phyloP scores from a whole-genome alignment of 441 rosid species.

The Populus hybrid region DNA sequence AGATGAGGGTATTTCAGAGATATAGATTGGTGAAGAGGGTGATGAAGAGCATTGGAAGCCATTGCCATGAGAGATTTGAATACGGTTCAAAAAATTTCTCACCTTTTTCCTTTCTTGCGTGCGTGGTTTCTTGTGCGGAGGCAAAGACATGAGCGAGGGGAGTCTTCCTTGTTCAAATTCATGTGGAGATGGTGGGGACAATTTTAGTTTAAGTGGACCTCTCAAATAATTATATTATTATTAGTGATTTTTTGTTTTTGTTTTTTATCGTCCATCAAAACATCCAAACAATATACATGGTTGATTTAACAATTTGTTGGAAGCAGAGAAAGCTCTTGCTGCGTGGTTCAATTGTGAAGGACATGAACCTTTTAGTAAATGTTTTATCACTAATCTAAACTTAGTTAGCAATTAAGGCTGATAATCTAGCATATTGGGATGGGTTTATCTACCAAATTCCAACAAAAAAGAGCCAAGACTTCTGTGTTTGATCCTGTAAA shows the following conservation, averaged over 20 bases:
- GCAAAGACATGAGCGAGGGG: background rate
- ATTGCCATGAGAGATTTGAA: slow-evolving; percentile 35
- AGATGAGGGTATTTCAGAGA: slow-evolving; percentile 37
- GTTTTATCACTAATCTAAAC: no score
- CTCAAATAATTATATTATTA: background rate
- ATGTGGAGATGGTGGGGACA: background rate
- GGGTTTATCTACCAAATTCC: background rate
- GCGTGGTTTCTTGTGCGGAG: background rate
- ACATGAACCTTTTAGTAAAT: no score
- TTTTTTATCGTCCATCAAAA: no score
- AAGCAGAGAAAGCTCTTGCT: no score
- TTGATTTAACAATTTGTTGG: no score
- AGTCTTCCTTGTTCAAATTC: background rate
- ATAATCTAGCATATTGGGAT: background rate
- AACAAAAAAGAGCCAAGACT: background rate
- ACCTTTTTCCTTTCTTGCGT: background rate
- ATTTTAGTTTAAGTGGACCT: background rate
- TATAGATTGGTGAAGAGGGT: slow-evolving; percentile 35
- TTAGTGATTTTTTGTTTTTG: no score
- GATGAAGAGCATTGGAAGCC: slow-evolving; percentile 37
- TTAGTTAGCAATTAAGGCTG: no score
- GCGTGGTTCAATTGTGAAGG: no score
- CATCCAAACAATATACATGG: no score
- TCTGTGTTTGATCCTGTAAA: background rate
- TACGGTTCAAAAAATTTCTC: background rate